Evolutionary conservation across 176 grass and related monocot species (phyloP), one percentile per base, ranked within the genome.

Genomic region (Dactylis glomerata): DNA sequence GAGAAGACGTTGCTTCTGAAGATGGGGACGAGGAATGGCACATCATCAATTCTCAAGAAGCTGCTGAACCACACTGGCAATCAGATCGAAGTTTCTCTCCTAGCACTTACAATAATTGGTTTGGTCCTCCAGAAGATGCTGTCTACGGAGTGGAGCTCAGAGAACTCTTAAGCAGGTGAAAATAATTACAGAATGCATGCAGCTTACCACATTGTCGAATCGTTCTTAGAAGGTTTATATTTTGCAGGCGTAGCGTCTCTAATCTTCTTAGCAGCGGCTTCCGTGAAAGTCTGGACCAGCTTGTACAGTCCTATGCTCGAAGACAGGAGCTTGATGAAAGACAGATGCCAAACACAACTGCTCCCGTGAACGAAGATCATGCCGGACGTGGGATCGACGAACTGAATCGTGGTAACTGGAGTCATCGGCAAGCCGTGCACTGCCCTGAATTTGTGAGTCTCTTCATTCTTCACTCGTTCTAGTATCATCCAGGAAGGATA

Each of bases 191-290:
- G 17, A 82, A 79, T 19, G 14, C 13, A 63, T 42, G 70, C 9
- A 57, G 2, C 44, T 41, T 78, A 34, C 12, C 36, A 3, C 27
- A 77, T 31, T 75, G 4, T n/a, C 56, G 77, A 77, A 56, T 49
- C 13, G 61, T 84, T 33, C 46, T 68, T 34, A 68, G 28, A 7
- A 15, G 36, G 23, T 15, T 41, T 58, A 4, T 62, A 23, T 44
- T 72, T 81, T 87, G 77, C 24, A 97, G 95, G 95, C 85, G 95
- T 49, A 95, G 89, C 24, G 95, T 97, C 14, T 97, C 95, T 16
- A 97, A 92, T 85, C 90, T 97, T 87, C 95, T 97, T 54, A 84
- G 89, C 37, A 97, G 95, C 22, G 87, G 91, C 12, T 97, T 97
- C 65, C 92, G 92, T 28, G 82, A 88, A 77, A 95, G 82, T 41